Percentiles rank a stretch among this genome's conserved stretches.
Conservation (phyloP, 140 eudicot genomes). For the Anethum foeniculum region DNA sequence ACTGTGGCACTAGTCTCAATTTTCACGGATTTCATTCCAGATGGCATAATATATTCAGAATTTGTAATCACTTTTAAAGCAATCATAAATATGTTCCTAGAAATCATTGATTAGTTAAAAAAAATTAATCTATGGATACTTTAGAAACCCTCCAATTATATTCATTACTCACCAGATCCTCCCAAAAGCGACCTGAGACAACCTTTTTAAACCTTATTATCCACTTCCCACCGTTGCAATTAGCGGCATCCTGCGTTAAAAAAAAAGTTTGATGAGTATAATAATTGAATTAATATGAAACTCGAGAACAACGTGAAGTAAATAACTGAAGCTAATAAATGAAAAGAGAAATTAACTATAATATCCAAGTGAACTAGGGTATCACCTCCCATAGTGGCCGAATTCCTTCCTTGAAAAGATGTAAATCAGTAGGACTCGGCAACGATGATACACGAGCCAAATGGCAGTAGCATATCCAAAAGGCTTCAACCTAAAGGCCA, state of each 20-base stretch:
- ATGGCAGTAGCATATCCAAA: constrained; percentile 96
- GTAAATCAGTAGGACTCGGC: constrained; percentile 99
- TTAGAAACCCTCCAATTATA: not conserved
- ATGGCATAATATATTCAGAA: not conserved
- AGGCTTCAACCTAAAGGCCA: constrained; percentile 69
- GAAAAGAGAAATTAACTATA: not conserved
- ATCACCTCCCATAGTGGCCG: constrained; percentile 99
- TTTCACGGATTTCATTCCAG: not conserved
- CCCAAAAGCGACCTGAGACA: constrained; percentile 98
- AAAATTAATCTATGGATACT: not conserved
- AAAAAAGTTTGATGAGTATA: constrained; percentile 1
- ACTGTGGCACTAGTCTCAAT: not conserved
- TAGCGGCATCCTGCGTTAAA: constrained; percentile 78
- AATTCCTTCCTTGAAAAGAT: constrained; percentile 96
- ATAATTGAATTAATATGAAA: not conserved
- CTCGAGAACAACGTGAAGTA: not conserved
- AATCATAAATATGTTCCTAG: not conserved
- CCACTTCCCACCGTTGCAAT: constrained; percentile 99
- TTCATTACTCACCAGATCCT: constrained; percentile 67
- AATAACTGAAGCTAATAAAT: not conserved
- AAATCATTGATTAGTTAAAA: not conserved
- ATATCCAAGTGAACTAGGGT: not conserved
- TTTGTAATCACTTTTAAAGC: not conserved
- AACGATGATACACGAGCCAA: constrained; percentile 89
- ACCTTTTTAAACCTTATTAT: constrained; percentile 87